phyloP scores from a whole-genome alignment of 139 green algal genomes.

The Astrephomene gubernaculifera region DNA sequence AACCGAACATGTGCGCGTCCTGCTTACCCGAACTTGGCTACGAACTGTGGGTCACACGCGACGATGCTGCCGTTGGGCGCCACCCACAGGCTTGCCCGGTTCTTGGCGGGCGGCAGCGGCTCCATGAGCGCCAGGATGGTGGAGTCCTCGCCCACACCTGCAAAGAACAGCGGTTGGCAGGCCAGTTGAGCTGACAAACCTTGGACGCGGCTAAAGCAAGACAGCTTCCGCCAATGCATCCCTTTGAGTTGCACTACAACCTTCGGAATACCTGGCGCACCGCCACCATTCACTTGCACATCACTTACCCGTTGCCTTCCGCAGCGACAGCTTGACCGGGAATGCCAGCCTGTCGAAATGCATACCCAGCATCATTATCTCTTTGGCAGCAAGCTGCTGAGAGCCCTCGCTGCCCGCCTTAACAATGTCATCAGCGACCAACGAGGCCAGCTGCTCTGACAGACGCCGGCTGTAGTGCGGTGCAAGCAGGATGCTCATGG shows the following conservation, averaged over 20 bases:
- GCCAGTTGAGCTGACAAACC: too few relatives aligned
- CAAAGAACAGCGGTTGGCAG: too few relatives aligned
- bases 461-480: constrained; percentile 1
- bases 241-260: neutral
- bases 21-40: constrained; percentile 13
- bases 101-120: neutral
- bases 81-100: constrained; percentile 9
- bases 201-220: too few relatives aligned
- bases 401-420: neutral
- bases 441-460: neutral
- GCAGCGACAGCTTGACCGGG: neutral
- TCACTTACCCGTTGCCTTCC: constrained; percentile 6
- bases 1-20: too few relatives aligned
- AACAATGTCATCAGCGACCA: neutral
- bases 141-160: constrained; percentile 33
- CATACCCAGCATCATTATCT: constrained; percentile 13
- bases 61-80: neutral
- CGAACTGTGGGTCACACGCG: neutral
- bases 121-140: constrained; percentile 29
- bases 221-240: too few relatives aligned
- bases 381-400: neutral
- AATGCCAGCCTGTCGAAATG: constrained; percentile 19
- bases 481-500: constrained; percentile 1
- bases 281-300: too few relatives aligned
- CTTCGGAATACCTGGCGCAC: neutral